These are phyloP conservation scores for Vinca major DNA, from an alignment of 305 asterid genomes.

Conservation along the genomic window DNA sequence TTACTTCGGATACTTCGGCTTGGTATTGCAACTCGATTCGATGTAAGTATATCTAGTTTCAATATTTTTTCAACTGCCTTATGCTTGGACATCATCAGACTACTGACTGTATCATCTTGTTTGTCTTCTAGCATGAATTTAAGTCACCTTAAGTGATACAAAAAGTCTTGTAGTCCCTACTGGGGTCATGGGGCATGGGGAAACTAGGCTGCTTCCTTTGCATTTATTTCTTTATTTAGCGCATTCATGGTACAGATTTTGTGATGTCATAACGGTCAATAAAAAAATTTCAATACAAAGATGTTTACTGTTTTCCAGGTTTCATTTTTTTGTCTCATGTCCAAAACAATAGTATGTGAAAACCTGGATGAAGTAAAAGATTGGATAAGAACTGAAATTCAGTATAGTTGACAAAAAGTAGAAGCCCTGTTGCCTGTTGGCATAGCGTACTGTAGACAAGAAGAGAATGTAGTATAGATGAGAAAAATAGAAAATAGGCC, in stretches of 20 bases:
- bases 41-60: conserved; percentile 41
- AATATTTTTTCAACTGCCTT: background rate
- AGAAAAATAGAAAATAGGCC: background rate
- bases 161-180: background rate
- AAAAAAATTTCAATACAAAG: background rate
- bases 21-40: conserved; percentile 79
- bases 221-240: background rate
- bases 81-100: background rate
- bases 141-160: background rate
- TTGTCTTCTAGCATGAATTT: background rate
- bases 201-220: background rate
- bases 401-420: too few relatives aligned
- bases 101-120: background rate
- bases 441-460: background rate
- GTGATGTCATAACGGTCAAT: background rate
- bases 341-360: background rate
- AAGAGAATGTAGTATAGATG: background rate
- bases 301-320: background rate
- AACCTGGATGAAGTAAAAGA: background rate
- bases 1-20: conserved; percentile 74
- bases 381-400: too few relatives aligned
- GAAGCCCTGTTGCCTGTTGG: background rate
- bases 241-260: background rate
- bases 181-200: background rate
- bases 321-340: background rate